Conservation (phyloP, 2,329 filamentous ascomycete species). For the Calonectria hawksworthii region DNA sequence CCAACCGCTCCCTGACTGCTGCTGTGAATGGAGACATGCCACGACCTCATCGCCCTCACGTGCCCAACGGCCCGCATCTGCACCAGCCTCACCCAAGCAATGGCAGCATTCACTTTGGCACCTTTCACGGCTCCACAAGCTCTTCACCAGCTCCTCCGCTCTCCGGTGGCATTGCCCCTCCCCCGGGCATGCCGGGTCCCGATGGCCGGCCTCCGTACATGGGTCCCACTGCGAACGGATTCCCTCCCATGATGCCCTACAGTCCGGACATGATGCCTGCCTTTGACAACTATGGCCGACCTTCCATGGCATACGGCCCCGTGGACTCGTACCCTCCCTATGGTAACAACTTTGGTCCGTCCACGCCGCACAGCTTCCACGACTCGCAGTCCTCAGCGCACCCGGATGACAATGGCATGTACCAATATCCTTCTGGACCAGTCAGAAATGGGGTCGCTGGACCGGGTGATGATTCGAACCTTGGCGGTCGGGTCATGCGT, state of each 20-base stretch:
- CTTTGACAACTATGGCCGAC: conserved; percentile 56
- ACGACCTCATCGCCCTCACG: conserved; percentile 49
- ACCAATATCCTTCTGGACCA: conserved; percentile 56
- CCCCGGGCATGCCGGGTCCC: conserved; percentile 58
- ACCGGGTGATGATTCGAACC: conserved; percentile 49
- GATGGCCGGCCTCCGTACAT: conserved; percentile 53
- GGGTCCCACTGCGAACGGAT: conserved; percentile 51
- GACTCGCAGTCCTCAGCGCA: conserved; percentile 71
- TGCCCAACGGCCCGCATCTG: conserved; percentile 53
- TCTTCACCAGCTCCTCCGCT: conserved; percentile 70
- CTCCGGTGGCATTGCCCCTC: conserved; percentile 62
- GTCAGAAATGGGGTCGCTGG: conserved; percentile 54
- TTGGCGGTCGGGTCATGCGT: conserved; percentile 49
- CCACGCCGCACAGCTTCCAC: conserved; percentile 73
- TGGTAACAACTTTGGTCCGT: conserved; percentile 62
- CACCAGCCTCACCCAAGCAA: conserved; percentile 69
- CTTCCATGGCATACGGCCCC: conserved; percentile 51
- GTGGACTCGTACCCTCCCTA: conserved; percentile 52
- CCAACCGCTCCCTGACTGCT: conserved; percentile 47
- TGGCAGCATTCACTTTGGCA: conserved; percentile 70
- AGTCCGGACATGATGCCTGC: conserved; percentile 52
- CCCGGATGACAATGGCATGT: conserved; percentile 60
- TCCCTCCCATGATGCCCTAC: conserved; percentile 55
- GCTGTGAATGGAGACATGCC: conserved; percentile 51
- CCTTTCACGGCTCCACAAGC: conserved; percentile 67